Evolutionary conservation across 1,284 basidiomycete genomes (phyloP).

Genomic region (Waitea zeae): DNA sequence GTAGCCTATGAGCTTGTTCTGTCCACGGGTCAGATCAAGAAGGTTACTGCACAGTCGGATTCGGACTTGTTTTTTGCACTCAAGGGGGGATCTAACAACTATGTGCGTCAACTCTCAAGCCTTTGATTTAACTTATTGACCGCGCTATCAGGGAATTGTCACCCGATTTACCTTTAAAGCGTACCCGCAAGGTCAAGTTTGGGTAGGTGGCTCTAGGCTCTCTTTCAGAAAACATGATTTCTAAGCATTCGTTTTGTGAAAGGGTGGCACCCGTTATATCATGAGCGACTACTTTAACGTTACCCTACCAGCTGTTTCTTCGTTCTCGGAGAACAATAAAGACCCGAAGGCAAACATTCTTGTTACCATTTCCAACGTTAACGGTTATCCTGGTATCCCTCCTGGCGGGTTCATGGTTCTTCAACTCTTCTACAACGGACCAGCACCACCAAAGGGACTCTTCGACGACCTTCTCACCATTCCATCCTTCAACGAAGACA

Average conservation of each 20-base stretch:
- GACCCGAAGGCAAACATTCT: neutral
- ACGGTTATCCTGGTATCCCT: no score
- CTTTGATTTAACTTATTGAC: neutral
- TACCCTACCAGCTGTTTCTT: neutral
- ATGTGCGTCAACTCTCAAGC: neutral
- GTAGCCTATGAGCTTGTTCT: conserved; percentile 8
- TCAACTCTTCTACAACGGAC: conserved; percentile 24
- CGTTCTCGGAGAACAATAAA: neutral
- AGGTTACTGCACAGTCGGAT: conserved; percentile 5
- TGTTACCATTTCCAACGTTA: neutral
- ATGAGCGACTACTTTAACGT: neutral
- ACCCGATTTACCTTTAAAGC: neutral
- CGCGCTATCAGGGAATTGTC: neutral
- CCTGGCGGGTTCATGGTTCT: no score
- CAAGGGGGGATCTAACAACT: conserved; percentile 1
- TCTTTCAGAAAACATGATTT: neutral
- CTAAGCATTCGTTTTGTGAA: neutral
- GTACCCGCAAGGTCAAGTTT: neutral
- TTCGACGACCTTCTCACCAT: conserved; percentile 24
- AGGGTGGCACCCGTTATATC: neutral
- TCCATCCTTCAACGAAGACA: conserved; percentile 11
- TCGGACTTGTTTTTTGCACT: neutral
- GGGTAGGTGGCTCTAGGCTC: neutral
- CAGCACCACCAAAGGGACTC: conserved; percentile 20
- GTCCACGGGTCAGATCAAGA: conserved; percentile 8